Percentiles rank a stretch among this genome's conserved stretches.
phyloP scores from a whole-genome alignment of 768 basidiomycete species.

The Podaxis sp. region DNA sequence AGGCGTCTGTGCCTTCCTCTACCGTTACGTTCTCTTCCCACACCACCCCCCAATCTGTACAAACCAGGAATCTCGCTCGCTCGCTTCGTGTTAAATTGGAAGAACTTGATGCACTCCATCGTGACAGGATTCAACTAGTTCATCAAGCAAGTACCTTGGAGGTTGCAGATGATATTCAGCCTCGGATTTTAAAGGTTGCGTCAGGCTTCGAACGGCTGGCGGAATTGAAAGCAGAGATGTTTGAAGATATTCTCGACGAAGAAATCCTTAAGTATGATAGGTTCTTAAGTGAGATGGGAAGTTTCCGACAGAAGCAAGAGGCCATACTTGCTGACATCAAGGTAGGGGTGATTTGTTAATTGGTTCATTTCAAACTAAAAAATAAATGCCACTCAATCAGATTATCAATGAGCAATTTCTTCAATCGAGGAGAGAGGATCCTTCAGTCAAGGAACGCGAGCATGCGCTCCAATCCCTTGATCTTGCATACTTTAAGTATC shows the following conservation, averaged over 20 bases:
- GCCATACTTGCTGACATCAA: constrained; percentile 62
- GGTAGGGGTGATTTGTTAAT: constrained; percentile 36
- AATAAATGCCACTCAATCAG: constrained; percentile 15
- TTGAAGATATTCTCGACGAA: constrained; percentile 77
- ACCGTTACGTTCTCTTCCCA: constrained; percentile 31
- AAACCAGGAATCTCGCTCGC: constrained; percentile 63
- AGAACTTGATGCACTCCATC: constrained; percentile 68
- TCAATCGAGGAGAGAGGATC: constrained; percentile 73
- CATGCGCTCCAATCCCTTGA: constrained; percentile 79
- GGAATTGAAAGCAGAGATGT: constrained; percentile 80
- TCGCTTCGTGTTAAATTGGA: constrained; percentile 72
- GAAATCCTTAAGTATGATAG: constrained; percentile 80
- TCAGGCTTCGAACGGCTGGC: constrained; percentile 59
- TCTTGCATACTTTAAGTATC: constrained; percentile 81
- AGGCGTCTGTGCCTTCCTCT: constrained; percentile 64
- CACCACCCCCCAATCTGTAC: constrained; percentile 34
- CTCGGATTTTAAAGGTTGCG: constrained; percentile 62
- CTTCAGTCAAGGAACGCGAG: constrained; percentile 75
- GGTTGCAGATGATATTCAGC: constrained; percentile 68
- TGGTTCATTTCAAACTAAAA: background rate
- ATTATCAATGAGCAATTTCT: constrained; percentile 72
- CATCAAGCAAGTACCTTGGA: constrained; percentile 58
- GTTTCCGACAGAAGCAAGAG: constrained; percentile 56
- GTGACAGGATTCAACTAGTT: constrained; percentile 57
- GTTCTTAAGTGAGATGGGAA: constrained; percentile 56